Base-by-base conservation (phyloP, 768 basidiomycete species). In the Tulasnella calospora region DNA sequence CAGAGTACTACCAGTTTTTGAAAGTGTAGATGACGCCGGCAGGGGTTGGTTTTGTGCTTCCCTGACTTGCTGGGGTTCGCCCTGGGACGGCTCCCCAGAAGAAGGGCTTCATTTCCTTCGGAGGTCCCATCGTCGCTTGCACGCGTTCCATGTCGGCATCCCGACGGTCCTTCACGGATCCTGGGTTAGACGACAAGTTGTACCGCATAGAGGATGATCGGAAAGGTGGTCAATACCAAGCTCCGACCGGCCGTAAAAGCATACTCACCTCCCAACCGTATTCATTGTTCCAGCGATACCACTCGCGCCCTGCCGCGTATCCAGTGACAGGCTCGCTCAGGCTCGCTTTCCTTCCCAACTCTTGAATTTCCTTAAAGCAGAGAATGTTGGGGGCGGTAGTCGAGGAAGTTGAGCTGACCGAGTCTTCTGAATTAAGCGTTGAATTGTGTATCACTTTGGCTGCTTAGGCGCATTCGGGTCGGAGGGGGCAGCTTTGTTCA, bases 241-340 rank as follows among this genome's bases (percentile, higher is more conserved):
- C 33, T 35, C 61, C 73, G 78, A 72, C 9, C 73, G 23, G 40
- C 8, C n/a, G 67, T 76, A 76, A 80, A 23, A 71, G 73, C 12
- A 33, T 71, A 86, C 90, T 82, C 80, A 95, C 95, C 92, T 94
- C 95, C 96, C 96, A 98, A 67, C 94, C 92, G 67, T 86, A 86
- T 73, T 91, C 91, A 83, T 93, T 92, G 78, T 92, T 92, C 82
- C 91, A 92, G 75, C 90, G 89, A 85, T 97, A 99, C 89, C 95
- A 97, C 81, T 96, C 95, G 84, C 92, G 92, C 4, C 79, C 89
- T 92, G 71, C 90, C 90, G 84, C 91, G 90, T 81, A 98, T 94
- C 95, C 96, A 99, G 47, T 90, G 83, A 94, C 94, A 70, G 98
- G 94, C 81, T 96, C 94, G 81, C 95, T 94, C 69, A 97, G 83